These are phyloP conservation scores for Curvularia verruculosa DNA, from an alignment of 2,329 filamentous ascomycete species.

Conservation along the genomic window DNA sequence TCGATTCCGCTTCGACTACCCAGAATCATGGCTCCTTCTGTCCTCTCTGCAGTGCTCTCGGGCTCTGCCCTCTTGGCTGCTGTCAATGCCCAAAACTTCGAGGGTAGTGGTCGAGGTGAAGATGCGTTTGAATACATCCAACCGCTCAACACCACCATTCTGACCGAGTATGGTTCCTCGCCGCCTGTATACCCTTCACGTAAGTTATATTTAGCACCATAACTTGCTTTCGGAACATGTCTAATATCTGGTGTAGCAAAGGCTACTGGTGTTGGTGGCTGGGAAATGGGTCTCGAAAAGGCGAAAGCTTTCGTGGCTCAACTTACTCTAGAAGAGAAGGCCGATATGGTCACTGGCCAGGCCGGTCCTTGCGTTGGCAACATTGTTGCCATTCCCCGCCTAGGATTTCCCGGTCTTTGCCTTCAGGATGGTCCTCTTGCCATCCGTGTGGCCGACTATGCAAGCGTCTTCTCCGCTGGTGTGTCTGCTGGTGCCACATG, in stretches of 20 bases:
- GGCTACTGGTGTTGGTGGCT: slow-evolving; percentile 38
- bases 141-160: slow-evolving; percentile 39
- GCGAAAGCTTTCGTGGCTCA: slow-evolving; percentile 41
- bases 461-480: slow-evolving; percentile 50
- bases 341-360: slow-evolving; percentile 50
- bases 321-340: slow-evolving; percentile 42
- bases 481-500: slow-evolving; percentile 49
- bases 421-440: slow-evolving; percentile 50
- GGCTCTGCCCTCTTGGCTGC: slow-evolving; percentile 29
- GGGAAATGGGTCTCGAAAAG: slow-evolving; percentile 42
- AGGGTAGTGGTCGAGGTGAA: slow-evolving; percentile 20
- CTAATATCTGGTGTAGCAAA: slow-evolving; percentile 51
- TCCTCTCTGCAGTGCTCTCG: slow-evolving; percentile 30
- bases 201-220: slow-evolving; percentile 18
- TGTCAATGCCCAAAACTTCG: slow-evolving; percentile 36
- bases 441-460: slow-evolving; percentile 43
- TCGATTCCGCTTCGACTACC: slow-evolving; percentile 12
- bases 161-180: slow-evolving; percentile 38
- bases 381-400: slow-evolving; percentile 46
- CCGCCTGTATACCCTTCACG: slow-evolving; percentile 38
- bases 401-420: slow-evolving; percentile 50
- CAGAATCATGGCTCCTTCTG: slow-evolving; percentile 36
- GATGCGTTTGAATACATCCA: slow-evolving; percentile 39
- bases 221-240: background rate
- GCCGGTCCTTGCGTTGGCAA: slow-evolving; percentile 62